Percentiles rank a stretch among this genome's conserved stretches.
phyloP scores from a whole-genome alignment of 2,329 filamentous ascomycete species.

The Fusarium hostae region DNA sequence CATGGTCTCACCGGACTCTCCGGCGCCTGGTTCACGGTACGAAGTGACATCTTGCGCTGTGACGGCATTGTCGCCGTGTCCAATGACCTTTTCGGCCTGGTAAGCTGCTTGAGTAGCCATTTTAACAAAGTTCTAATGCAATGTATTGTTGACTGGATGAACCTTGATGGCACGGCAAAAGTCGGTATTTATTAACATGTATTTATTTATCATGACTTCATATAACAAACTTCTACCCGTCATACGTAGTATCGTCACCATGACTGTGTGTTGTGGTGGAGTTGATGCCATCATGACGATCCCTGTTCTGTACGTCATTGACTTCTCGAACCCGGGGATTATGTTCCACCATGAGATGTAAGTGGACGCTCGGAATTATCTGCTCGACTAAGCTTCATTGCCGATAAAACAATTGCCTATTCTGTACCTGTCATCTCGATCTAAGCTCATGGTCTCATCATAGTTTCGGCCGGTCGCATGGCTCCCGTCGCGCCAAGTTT shows the following conservation, averaged over 20 bases:
- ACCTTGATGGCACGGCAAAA: background rate
- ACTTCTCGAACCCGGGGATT: slow-evolving; percentile 15
- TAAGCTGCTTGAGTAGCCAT: slow-evolving; percentile 71
- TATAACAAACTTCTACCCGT: slow-evolving; percentile 8
- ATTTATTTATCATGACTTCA: slow-evolving; percentile 13
- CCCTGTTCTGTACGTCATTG: slow-evolving; percentile 34
- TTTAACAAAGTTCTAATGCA: slow-evolving; percentile 2
- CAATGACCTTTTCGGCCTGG: slow-evolving; percentile 72
- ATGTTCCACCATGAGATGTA: background rate
- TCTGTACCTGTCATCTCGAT: slow-evolving; percentile 28
- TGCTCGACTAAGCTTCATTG: slow-evolving; percentile 3
- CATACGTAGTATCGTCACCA: slow-evolving; percentile 24
- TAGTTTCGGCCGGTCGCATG: slow-evolving; percentile 1
- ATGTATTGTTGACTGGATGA: background rate
- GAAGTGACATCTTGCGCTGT: slow-evolving; percentile 77
- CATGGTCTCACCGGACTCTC: slow-evolving; percentile 72
- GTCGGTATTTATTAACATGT: slow-evolving; percentile 13
- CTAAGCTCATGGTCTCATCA: slow-evolving; percentile 11
- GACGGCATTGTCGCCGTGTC: slow-evolving; percentile 72
- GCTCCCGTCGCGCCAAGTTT: slow-evolving; percentile 48
- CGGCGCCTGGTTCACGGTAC: slow-evolving; percentile 59
- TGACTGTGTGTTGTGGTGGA: slow-evolving; percentile 14
- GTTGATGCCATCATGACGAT: slow-evolving; percentile 38
- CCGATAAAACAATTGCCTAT: slow-evolving; percentile 24
- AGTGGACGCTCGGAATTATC: slow-evolving; percentile 8